These are phyloP conservation scores for Tuber microsphaerosporum DNA, from an alignment of 495 filamentous ascomycete species.

Conservation along the genomic window DNA sequence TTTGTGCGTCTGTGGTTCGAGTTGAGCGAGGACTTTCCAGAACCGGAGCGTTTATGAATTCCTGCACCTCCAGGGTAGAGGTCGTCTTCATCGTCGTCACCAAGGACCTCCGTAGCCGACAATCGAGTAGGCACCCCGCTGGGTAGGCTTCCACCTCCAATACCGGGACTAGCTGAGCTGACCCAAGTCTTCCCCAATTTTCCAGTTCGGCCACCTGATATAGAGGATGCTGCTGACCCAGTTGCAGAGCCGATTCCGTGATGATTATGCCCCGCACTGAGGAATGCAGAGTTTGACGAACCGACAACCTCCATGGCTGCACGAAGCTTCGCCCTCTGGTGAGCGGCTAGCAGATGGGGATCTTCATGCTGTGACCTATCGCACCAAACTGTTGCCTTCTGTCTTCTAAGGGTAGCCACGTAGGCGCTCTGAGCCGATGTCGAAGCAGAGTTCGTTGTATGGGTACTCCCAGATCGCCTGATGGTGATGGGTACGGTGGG, in stretches of 20 bases:
- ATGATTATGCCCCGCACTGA: conserved; percentile 24
- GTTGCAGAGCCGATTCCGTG: conserved; percentile 36
- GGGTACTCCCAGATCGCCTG: conserved; percentile 34
- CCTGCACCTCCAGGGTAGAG: conserved; percentile 50
- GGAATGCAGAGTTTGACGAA: conserved; percentile 46
- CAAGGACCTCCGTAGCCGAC: conserved; percentile 89
- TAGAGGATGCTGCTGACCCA: conserved; percentile 35
- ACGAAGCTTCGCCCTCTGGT: conserved; percentile 72
- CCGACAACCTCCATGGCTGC: conserved; percentile 67
- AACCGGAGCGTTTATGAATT: conserved; percentile 68
- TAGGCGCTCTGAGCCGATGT: conserved; percentile 49
- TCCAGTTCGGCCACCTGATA: conserved; percentile 25
- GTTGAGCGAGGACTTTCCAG: conserved; percentile 59
- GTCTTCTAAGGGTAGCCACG: conserved; percentile 85
- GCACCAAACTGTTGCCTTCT: conserved; percentile 98
- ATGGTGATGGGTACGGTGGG: conserved; percentile 25
- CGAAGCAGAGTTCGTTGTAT: conserved; percentile 33
- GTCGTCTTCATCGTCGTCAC: conserved; percentile 71
- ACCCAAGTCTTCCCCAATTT: conserved; percentile 35
- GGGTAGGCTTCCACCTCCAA: conserved; percentile 29
- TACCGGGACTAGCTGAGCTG: conserved; percentile 24
- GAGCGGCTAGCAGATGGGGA: conserved; percentile 68
- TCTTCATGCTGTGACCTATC: conserved; percentile 91
- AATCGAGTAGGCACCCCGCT: conserved; percentile 81
- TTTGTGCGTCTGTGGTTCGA: conserved; percentile 50